Evolutionary conservation across 75 land plant genomes (phyloP).

Genomic region (Cupressus sempervirens): DNA sequence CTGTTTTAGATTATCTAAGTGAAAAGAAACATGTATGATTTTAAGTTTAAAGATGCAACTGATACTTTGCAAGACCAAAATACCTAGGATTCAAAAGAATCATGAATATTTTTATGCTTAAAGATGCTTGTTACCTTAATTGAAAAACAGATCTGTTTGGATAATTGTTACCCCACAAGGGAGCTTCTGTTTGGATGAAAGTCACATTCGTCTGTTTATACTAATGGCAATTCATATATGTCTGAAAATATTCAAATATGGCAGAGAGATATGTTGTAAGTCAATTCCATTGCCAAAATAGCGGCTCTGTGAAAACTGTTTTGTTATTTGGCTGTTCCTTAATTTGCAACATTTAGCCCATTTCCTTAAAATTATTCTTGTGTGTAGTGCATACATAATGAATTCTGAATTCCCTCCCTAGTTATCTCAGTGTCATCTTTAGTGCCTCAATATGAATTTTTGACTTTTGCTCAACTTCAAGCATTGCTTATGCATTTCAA

Average conservation of each 20-base stretch:
- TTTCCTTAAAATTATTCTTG: not conserved
- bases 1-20: not conserved
- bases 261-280: not conserved
- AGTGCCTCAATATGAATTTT: not conserved
- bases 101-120: not conserved
- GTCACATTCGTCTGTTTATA: not conserved
- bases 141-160: not conserved
- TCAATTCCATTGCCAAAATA: not conserved
- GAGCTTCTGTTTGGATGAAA: not conserved
- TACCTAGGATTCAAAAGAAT: not conserved
- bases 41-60: not conserved
- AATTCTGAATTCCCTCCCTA: not conserved
- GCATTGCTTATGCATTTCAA: not conserved
- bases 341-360: not conserved
- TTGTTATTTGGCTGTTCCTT: not conserved
- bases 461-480: not conserved
- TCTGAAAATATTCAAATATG: not conserved
- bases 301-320: not conserved
- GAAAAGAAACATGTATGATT: not conserved
- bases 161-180: not conserved
- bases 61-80: not conserved
- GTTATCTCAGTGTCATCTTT: not conserved
- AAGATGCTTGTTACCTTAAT: not conserved
- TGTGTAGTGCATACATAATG: not conserved
- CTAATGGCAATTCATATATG: not conserved